Conservation (phyloP, 495 filamentous ascomycete species). For the Penicillium paxilli region DNA sequence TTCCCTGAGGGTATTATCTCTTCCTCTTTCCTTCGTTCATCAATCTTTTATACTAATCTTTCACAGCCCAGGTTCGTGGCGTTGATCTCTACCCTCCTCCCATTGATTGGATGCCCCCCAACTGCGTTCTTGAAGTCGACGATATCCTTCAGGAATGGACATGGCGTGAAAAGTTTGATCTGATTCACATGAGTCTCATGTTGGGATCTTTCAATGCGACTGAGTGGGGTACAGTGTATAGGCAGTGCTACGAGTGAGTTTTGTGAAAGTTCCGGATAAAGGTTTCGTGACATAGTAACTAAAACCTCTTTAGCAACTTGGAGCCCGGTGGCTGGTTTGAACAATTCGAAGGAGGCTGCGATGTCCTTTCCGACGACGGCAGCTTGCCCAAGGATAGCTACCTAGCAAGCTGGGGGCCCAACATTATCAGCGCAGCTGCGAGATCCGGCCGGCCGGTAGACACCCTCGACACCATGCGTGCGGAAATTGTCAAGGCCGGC, state of each 20-base stretch:
- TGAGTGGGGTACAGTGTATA: neutral
- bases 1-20: neutral
- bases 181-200: neutral
- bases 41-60: neutral
- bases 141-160: neutral
- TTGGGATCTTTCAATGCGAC: neutral
- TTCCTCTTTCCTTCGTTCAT: neutral
- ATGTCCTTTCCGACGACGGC: neutral
- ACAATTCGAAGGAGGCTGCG: neutral
- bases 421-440: neutral
- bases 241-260: conserved; percentile 7
- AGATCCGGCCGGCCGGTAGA: neutral
- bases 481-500: conserved; percentile 2
- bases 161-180: neutral
- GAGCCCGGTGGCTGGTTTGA: conserved; percentile 10
- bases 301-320: neutral
- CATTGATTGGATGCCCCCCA: neutral
- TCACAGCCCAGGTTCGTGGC: neutral
- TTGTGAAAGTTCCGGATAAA: neutral
- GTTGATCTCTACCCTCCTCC: neutral
- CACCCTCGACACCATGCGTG: conserved; percentile 2
- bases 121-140: neutral
- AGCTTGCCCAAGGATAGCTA: conserved; percentile 1
- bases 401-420: neutral
- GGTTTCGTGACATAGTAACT: neutral